These are phyloP conservation scores for Suillus subaureus DNA, from an alignment of 768 basidiomycete genomes.

Conservation along the genomic window DNA sequence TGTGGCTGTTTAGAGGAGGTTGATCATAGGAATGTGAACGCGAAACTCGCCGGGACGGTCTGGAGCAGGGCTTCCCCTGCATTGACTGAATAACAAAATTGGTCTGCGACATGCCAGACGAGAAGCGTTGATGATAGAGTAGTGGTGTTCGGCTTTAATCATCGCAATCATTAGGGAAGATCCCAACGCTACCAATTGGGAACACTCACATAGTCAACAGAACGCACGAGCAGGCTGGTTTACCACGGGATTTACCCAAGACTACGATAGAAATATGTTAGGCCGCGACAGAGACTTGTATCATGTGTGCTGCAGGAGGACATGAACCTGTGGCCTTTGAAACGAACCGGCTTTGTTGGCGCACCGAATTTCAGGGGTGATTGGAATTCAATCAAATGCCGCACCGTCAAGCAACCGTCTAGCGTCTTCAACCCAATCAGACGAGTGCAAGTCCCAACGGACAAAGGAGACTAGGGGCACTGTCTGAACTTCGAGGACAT, in stretches of 20 bases:
- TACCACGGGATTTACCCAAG: neutral
- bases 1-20: neutral
- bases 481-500: neutral
- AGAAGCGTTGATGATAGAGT: neutral
- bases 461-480: neutral
- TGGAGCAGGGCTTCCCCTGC: neutral
- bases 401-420: neutral
- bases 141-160: neutral
- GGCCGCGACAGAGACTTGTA: neutral
- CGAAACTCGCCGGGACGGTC: neutral
- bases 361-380: neutral
- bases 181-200: neutral
- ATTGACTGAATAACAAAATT: neutral
- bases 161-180: neutral
- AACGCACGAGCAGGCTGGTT: neutral
- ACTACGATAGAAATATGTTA: neutral
- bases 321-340: neutral
- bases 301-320: neutral
- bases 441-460: neutral
- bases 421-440: neutral
- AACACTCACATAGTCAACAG: neutral
- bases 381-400: conserved; percentile 2
- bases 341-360: neutral
- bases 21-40: neutral
- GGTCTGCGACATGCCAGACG: neutral